Evolutionary conservation across 148 eudicot species (phyloP).

Genomic region (Fagopyrum esculentum): DNA sequence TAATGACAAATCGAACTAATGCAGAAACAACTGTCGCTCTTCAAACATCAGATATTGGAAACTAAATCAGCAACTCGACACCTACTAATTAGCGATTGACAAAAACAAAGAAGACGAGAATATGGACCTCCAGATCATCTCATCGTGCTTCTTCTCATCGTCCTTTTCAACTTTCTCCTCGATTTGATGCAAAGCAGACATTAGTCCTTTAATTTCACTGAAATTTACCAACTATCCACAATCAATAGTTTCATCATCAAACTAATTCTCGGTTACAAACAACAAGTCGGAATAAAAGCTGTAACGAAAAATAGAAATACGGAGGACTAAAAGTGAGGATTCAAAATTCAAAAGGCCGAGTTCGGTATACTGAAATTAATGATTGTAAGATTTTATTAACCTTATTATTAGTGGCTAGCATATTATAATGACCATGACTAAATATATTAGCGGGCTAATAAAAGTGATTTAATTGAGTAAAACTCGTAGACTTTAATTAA

Average conservation of each 20-base stretch:
- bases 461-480: too few species aligned
- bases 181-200: conserved; percentile 65
- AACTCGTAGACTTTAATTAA: too few species aligned
- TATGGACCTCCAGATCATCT: conserved; percentile 74
- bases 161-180: conserved; percentile 76
- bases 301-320: neutral
- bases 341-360: too few species aligned
- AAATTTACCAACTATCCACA: conserved; percentile 10
- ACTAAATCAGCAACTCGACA: neutral
- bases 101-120: neutral
- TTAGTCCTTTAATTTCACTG: conserved; percentile 82
- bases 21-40: neutral
- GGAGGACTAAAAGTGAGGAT: neutral
- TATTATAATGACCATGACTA: too few species aligned
- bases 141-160: conserved; percentile 83
- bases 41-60: neutral
- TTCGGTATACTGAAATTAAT: too few species aligned
- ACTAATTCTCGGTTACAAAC: neutral
- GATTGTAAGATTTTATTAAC: too few species aligned
- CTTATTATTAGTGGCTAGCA: too few species aligned
- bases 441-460: too few species aligned
- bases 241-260: neutral
- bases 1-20: neutral
- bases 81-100: neutral
- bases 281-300: neutral